Percentiles rank a stretch among this genome's conserved stretches.
Conservation (phyloP, 164 flowering plant genomes). For the Akebia trifoliata region DNA sequence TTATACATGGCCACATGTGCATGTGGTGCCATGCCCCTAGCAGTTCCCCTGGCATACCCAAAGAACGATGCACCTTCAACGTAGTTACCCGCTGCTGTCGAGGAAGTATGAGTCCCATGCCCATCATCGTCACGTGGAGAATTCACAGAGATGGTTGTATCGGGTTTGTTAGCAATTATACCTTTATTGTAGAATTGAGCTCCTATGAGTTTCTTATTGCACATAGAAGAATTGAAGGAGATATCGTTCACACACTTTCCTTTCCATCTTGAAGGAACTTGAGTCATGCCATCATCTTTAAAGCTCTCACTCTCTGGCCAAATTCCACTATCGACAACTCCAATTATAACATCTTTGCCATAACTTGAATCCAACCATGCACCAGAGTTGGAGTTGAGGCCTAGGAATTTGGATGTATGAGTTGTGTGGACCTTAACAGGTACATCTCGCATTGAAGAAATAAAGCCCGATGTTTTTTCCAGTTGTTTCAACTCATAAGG, state of each 20-base stretch:
- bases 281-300: slow-evolving; percentile 12
- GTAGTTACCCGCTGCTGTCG: slow-evolving; percentile 6
- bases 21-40: slow-evolving; percentile 18
- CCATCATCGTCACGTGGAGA: slow-evolving; percentile 3
- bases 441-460: slow-evolving; percentile 5
- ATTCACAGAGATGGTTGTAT: neutral
- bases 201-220: slow-evolving; percentile 20
- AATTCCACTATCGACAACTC: slow-evolving; percentile 18
- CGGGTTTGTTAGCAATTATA: slow-evolving; percentile 3
- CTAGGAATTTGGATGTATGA: slow-evolving; percentile 12
- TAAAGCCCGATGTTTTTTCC: slow-evolving; percentile 5
- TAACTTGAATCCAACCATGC: slow-evolving; percentile 17
- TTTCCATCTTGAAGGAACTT: slow-evolving; percentile 16
- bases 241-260: slow-evolving; percentile 16
- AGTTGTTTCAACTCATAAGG: slow-evolving; percentile 7
- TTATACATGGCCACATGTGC: slow-evolving; percentile 19
- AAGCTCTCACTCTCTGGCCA: slow-evolving; percentile 27
- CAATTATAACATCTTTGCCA: slow-evolving; percentile 20
- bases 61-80: neutral
- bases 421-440: slow-evolving; percentile 11
- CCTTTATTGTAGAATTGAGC: slow-evolving; percentile 19
- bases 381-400: slow-evolving; percentile 9
- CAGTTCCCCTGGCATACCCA: slow-evolving; percentile 14
- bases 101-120: slow-evolving; percentile 9
- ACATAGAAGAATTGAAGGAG: slow-evolving; percentile 13